Percentiles rank a stretch among this genome's conserved stretches.
Conservation (phyloP, 345 rosid species). For the Erucastrum elatum region DNA sequence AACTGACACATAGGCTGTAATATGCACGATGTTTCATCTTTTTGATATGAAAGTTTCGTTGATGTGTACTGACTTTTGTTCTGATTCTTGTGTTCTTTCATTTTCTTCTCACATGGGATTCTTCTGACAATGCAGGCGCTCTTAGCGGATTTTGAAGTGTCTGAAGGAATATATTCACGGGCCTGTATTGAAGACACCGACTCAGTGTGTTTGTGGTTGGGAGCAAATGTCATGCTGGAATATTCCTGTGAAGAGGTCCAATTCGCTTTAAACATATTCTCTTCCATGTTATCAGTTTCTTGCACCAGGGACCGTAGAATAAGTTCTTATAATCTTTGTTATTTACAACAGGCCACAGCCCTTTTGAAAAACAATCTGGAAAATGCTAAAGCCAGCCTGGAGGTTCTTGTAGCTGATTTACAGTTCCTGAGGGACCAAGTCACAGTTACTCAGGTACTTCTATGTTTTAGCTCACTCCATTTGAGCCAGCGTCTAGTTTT, state of each 20-base stretch:
- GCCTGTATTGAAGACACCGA: slow-evolving; percentile 68
- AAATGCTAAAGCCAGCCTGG: slow-evolving; percentile 93
- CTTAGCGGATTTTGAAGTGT: slow-evolving; percentile 86
- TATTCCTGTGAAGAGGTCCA: slow-evolving; percentile 84
- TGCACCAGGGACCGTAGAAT: slow-evolving; percentile 32
- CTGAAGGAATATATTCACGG: slow-evolving; percentile 90
- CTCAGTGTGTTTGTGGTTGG: slow-evolving; percentile 90
- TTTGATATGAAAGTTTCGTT: slow-evolving; percentile 8
- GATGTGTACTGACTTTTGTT: neutral
- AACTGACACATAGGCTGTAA: neutral
- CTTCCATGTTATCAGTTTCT: neutral
- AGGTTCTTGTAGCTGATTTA: slow-evolving; percentile 82
- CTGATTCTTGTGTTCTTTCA: slow-evolving; percentile 7
- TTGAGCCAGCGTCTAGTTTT: too few relatives aligned
- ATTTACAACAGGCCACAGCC: slow-evolving; percentile 56
- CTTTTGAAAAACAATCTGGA: slow-evolving; percentile 85
- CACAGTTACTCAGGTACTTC: slow-evolving; percentile 84
- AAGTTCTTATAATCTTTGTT: slow-evolving; percentile 25
- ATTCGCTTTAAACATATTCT: slow-evolving; percentile 23
- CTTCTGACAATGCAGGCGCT: slow-evolving; percentile 50
- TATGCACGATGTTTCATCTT: slow-evolving; percentile 7
- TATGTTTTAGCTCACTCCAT: neutral
- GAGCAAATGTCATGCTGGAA: slow-evolving; percentile 97
- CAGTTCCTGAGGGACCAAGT: slow-evolving; percentile 95
- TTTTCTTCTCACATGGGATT: slow-evolving; percentile 1